Evolutionary conservation across 2,329 filamentous ascomycete species (phyloP).

Genomic region (Fusarium sp.): DNA sequence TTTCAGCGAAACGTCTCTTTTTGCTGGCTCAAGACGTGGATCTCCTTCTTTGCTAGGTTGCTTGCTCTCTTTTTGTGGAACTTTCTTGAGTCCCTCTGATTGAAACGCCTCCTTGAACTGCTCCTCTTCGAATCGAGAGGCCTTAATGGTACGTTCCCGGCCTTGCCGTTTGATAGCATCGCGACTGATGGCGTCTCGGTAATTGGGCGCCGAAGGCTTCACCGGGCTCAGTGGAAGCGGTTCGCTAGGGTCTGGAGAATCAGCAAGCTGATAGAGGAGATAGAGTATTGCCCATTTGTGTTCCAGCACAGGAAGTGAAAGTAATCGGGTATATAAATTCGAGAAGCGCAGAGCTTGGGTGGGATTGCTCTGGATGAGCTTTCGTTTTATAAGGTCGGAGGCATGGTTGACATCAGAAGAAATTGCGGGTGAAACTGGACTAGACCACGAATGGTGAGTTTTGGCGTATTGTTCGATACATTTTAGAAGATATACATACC

Average conservation of each 20-base stretch:
- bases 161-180: slow-evolving; percentile 54
- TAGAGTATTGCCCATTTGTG: slow-evolving; percentile 98
- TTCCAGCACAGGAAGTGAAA: slow-evolving; percentile 90
- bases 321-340: slow-evolving; percentile 88
- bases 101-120: slow-evolving; percentile 66
- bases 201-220: slow-evolving; percentile 54
- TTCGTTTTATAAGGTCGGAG: slow-evolving; percentile 90
- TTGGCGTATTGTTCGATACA: neutral
- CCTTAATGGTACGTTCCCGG: slow-evolving; percentile 51
- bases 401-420: slow-evolving; percentile 88
- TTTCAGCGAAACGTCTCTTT: slow-evolving; percentile 66
- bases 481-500: slow-evolving; percentile 49
- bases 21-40: slow-evolving; percentile 48
- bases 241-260: slow-evolving; percentile 69
- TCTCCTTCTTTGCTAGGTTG: slow-evolving; percentile 53
- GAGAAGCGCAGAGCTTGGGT: slow-evolving; percentile 86
- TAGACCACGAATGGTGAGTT: slow-evolving; percentile 41
- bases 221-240: slow-evolving; percentile 60
- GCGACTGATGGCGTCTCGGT: slow-evolving; percentile 53
- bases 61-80: slow-evolving; percentile 56
- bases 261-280: slow-evolving; percentile 85
- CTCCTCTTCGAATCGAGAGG: slow-evolving; percentile 60
- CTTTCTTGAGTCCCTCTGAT: slow-evolving; percentile 61
- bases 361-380: slow-evolving; percentile 81
- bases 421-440: slow-evolving; percentile 64